phyloP scores from a whole-genome alignment of 306 rosid species.

The Citrullus amarus region DNA sequence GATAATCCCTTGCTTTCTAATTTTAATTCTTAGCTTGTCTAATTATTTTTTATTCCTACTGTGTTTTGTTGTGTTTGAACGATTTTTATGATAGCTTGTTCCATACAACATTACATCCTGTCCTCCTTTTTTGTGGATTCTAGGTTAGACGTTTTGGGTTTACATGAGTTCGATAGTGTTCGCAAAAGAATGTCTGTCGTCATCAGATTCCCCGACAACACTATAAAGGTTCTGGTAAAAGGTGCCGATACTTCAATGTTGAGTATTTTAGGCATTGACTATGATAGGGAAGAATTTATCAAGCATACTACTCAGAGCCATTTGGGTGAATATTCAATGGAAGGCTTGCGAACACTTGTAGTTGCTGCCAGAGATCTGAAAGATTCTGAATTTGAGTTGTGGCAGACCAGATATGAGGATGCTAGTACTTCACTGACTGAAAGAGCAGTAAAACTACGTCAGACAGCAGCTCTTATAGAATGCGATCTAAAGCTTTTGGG shows the following conservation, averaged over 20 bases:
- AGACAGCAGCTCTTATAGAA: constrained; percentile 70
- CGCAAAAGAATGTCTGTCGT: constrained; percentile 98
- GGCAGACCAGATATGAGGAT: constrained; percentile 78
- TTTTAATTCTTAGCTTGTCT: constrained; percentile 8
- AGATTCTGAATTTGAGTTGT: constrained; percentile 58
- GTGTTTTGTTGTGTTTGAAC: neutral
- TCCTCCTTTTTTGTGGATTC: constrained; percentile 15
- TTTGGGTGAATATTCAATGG: constrained; percentile 63
- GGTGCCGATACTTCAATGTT: constrained; percentile 91
- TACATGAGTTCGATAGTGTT: constrained; percentile 93
- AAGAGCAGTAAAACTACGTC: constrained; percentile 57
- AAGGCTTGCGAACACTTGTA: constrained; percentile 89
- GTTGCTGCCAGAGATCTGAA: constrained; percentile 71
- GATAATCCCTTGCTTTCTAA: constrained; percentile 25
- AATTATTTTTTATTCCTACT: neutral
- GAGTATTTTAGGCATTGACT: constrained; percentile 40
- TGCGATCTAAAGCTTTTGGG: constrained; percentile 71
- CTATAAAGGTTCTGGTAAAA: constrained; percentile 88
- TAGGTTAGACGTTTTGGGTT: constrained; percentile 93
- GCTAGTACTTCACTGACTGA: constrained; percentile 89
- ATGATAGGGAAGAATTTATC: constrained; percentile 23
- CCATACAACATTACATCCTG: neutral
- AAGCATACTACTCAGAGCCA: constrained; percentile 46
- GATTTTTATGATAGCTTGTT: neutral
- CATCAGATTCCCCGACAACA: constrained; percentile 66